These are phyloP conservation scores for Amanita molliuscula DNA, from an alignment of 768 basidiomycete species.

Conservation along the genomic window DNA sequence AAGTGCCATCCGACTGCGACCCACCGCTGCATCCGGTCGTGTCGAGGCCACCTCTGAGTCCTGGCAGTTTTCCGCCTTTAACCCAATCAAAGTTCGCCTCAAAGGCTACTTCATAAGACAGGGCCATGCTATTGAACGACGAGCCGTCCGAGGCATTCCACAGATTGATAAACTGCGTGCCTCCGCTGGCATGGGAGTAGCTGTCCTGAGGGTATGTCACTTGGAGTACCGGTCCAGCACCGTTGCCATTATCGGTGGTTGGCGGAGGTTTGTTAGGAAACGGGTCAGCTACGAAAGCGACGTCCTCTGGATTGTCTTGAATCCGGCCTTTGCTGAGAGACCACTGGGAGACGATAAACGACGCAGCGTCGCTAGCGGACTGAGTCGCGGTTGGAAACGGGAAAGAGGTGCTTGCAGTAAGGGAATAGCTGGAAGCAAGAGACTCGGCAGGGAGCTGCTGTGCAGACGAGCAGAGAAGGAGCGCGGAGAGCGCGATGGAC, in stretches of 20 bases:
- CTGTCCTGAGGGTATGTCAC: constrained; percentile 55
- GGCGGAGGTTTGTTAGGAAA: constrained; percentile 42
- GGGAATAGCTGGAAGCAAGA: constrained; percentile 40
- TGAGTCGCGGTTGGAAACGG: constrained; percentile 59
- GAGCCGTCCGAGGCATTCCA: constrained; percentile 56
- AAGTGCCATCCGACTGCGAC: constrained; percentile 44
- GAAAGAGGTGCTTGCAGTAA: constrained; percentile 50
- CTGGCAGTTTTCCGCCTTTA: constrained; percentile 70
- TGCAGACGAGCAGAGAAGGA: constrained; percentile 12
- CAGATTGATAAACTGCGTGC: constrained; percentile 55
- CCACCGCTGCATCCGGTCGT: constrained; percentile 64
- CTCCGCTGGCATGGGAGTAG: constrained; percentile 51
- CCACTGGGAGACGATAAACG: constrained; percentile 48
- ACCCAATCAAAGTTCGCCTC: constrained; percentile 58
- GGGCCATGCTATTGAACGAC: constrained; percentile 54
- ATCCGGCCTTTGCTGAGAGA: constrained; percentile 49
- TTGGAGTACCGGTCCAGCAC: constrained; percentile 37
- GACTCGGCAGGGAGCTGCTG: constrained; percentile 21
- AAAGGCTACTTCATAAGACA: constrained; percentile 71
- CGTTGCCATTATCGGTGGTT: constrained; percentile 15
- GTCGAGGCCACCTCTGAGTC: constrained; percentile 58
- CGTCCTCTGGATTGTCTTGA: constrained; percentile 42
- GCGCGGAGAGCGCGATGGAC: neutral
- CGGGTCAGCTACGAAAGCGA: constrained; percentile 59
- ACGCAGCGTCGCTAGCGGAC: constrained; percentile 35